These are phyloP conservation scores for Candida tropicalis DNA, from an alignment of 1,139 yeast species.

Conservation along the genomic window DNA sequence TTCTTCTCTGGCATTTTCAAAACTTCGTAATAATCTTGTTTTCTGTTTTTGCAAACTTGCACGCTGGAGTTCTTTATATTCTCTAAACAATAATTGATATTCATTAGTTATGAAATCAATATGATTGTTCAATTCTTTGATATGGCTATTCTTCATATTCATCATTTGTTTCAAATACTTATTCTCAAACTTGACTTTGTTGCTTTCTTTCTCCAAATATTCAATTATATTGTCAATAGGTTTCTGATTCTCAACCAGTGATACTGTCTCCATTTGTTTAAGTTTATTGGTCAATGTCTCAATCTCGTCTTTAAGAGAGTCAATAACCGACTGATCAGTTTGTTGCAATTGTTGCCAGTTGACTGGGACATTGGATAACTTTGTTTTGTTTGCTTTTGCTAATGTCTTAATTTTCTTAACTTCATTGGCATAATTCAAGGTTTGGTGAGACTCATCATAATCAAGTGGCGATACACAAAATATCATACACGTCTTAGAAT, in stretches of 20 bases:
- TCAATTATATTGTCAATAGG: slow-evolving; percentile 29
- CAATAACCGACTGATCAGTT: slow-evolving; percentile 32
- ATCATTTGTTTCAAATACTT: slow-evolving; percentile 27
- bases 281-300: slow-evolving; percentile 31
- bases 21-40: slow-evolving; percentile 8
- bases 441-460: slow-evolving; percentile 72
- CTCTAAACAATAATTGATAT: slow-evolving; percentile 13
- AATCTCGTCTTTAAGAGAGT: slow-evolving; percentile 35
- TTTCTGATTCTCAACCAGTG: slow-evolving; percentile 3
- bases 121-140: slow-evolving; percentile 30
- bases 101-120: slow-evolving; percentile 34
- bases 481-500: slow-evolving; percentile 74
- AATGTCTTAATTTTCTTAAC: slow-evolving; percentile 69
- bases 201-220: slow-evolving; percentile 35
- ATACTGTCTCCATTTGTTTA: slow-evolving; percentile 9
- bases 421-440: slow-evolving; percentile 73
- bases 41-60: slow-evolving; percentile 6
- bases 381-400: slow-evolving; percentile 52
- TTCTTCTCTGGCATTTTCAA: background rate
- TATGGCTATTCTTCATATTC: slow-evolving; percentile 24
- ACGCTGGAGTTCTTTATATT: slow-evolving; percentile 5
- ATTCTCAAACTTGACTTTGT: slow-evolving; percentile 37
- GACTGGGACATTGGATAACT: slow-evolving; percentile 30
- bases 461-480: slow-evolving; percentile 78
- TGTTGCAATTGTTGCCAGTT: slow-evolving; percentile 36